Evolutionary conservation across 2,329 filamentous ascomycete genomes (phyloP), one percentile per base, ranked within the genome.

Genomic region (Coleophoma eucalyptorum): DNA sequence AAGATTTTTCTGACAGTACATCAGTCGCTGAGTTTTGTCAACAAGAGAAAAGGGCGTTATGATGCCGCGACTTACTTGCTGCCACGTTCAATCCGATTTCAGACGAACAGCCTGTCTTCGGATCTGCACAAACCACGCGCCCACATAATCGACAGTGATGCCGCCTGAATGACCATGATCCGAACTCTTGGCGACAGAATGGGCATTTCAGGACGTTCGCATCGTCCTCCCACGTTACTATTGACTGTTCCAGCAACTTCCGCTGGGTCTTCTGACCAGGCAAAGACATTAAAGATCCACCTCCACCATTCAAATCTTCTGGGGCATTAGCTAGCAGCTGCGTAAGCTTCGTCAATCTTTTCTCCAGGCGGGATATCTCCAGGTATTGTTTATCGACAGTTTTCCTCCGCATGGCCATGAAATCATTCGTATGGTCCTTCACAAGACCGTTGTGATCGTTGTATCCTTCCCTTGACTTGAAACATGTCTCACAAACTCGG

Each of bases 401-500:
- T 57, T 85, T 88, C 60, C 86, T 81, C 52, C 94, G 77, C n/a
- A 87, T 78, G 3, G 78, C 77, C 12, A 77, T 71, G 60, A 99
- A 97, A 3, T 74, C 72, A n/a, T 74, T 72, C 3, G 83, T 91
- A 60, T 91, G 87, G 61, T 96, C 86, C 53, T 84, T 76, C 51
- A 84, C 74, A 2, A 86, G 68, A 1, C 91, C 89, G 50, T 80
- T 81, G 60, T 93, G 87, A 63, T 99, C 92, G 65, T 95, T 96
- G 70, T 99, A 99, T 3, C 94, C 94, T 21, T 92, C 90, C 62
- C 94, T 82, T 47, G 91, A 96, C 72, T 97, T 97, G 73, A 94
- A 99, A 71, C 94, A 99, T n/a, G 94, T 97, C 73, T 99, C 94
- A 66, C 94, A 99, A 2, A 97, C 93, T 47, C 94, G 76, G 61